Conservation (phyloP, 78 protist genomes). For the Salpingoeca rosetta region DNA sequence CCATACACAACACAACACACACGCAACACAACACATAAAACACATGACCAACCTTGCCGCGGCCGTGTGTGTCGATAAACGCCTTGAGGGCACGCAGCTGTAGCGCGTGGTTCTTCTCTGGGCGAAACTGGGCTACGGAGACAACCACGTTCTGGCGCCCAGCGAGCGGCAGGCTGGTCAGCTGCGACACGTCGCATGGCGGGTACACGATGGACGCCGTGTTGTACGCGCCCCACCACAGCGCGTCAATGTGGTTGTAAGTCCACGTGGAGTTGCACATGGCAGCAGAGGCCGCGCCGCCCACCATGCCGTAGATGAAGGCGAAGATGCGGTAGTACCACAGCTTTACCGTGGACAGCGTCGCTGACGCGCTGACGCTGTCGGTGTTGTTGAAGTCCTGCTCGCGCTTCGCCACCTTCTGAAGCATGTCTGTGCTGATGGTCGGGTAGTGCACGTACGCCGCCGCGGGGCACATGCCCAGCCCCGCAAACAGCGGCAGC, state of each 20-base stretch:
- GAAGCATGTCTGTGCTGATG: conserved; percentile 60
- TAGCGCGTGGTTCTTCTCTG: conserved; percentile 75
- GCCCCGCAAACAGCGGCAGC: conserved; percentile 31
- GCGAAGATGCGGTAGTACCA: conserved; percentile 59
- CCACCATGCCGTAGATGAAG: conserved; percentile 32
- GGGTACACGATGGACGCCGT: conserved; percentile 55
- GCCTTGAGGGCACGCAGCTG: conserved; percentile 44
- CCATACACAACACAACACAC: too few relatives aligned
- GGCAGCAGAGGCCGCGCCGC: conserved; percentile 16
- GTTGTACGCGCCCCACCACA: conserved; percentile 20
- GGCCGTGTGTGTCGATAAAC: too few relatives aligned
- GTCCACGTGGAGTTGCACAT: conserved; percentile 83
- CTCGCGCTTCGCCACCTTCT: not conserved
- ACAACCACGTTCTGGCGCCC: conserved; percentile 17
- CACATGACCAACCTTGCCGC: too few relatives aligned
- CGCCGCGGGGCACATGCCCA: conserved; percentile 36
- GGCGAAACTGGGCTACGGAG: conserved; percentile 73
- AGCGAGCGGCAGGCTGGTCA: not conserved
- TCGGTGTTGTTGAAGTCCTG: conserved; percentile 39
- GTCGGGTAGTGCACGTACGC: conserved; percentile 85
- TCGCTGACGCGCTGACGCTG: conserved; percentile 2
- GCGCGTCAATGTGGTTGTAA: conserved; percentile 30
- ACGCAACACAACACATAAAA: too few relatives aligned
- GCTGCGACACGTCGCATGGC: conserved; percentile 56
- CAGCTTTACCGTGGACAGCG: conserved; percentile 3